These are phyloP conservation scores for Trypanosoma cruzi DNA, from an alignment of 208 protist genomes.

Conservation along the genomic window DNA sequence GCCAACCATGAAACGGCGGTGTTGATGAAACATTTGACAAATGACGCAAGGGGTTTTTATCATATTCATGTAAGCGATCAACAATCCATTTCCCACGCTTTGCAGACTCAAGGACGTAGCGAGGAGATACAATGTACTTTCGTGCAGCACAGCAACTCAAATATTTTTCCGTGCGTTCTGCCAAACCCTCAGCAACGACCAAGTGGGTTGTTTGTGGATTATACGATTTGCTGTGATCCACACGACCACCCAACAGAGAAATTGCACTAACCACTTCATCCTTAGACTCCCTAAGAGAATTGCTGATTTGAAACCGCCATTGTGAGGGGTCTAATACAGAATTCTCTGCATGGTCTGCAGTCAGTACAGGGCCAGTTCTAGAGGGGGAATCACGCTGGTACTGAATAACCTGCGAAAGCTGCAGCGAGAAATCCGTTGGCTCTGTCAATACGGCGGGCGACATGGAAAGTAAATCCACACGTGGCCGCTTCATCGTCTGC, in stretches of 20 bases:
- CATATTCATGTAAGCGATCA: slow-evolving; percentile 49
- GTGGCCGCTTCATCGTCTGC: neutral
- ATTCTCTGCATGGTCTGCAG: neutral
- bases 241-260: slow-evolving; percentile 39
- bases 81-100: slow-evolving; percentile 61
- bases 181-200: slow-evolving; percentile 59
- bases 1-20: slow-evolving; percentile 51
- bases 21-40: neutral
- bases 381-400: slow-evolving; percentile 17
- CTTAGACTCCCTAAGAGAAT: slow-evolving; percentile 45
- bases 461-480: neutral
- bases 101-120: slow-evolving; percentile 64
- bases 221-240: slow-evolving; percentile 50
- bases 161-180: slow-evolving; percentile 83
- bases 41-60: slow-evolving; percentile 57
- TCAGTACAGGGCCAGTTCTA: neutral
- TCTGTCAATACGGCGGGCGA: neutral
- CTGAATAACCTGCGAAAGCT: slow-evolving; percentile 27
- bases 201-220: slow-evolving; percentile 50
- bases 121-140: slow-evolving; percentile 60
- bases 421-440: neutral
- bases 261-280: slow-evolving; percentile 43
- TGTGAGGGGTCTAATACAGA: neutral
- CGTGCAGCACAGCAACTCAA: slow-evolving; percentile 68
- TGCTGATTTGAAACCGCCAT: slow-evolving; percentile 76